These are phyloP conservation scores for Pseudozyma flocculosa DNA, from an alignment of 1,284 basidiomycete genomes.

Conservation along the genomic window DNA sequence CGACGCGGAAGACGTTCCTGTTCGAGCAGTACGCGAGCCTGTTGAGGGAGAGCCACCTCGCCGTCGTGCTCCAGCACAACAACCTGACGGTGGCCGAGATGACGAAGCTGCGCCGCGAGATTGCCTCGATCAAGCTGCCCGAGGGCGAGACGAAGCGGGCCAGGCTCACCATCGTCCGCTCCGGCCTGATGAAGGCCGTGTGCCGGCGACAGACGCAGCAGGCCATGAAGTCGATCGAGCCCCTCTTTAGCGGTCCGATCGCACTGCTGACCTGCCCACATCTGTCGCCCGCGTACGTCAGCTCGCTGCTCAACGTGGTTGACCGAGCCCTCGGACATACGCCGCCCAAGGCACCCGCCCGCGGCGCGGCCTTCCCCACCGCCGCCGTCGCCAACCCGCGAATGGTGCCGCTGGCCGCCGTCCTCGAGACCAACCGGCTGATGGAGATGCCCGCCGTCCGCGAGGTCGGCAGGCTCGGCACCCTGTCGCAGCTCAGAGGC, in stretches of 20 bases:
- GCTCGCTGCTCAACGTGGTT: slow-evolving; percentile 38
- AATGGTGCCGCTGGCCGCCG: slow-evolving; percentile 41
- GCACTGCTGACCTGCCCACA: slow-evolving; percentile 45
- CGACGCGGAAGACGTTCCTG: slow-evolving; percentile 43
- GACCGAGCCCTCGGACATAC: slow-evolving; percentile 39
- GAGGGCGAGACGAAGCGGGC: slow-evolving; percentile 18
- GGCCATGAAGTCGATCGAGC: slow-evolving; percentile 18
- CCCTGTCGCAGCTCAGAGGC: slow-evolving; percentile 37
- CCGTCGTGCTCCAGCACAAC: slow-evolving; percentile 47
- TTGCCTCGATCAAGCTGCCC: slow-evolving; percentile 36
- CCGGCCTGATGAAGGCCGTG: slow-evolving; percentile 35
- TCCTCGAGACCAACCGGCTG: slow-evolving; percentile 39
- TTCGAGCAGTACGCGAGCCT: slow-evolving; percentile 43
- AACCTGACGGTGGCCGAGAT: slow-evolving; percentile 46
- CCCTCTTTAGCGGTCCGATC: slow-evolving; percentile 42
- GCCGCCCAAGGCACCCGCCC: slow-evolving; percentile 18
- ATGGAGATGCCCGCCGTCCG: slow-evolving; percentile 40
- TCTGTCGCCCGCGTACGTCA: slow-evolving; percentile 43
- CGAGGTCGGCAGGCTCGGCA: slow-evolving; percentile 40
- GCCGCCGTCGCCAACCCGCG: slow-evolving; percentile 35
- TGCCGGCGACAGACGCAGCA: slow-evolving; percentile 10
- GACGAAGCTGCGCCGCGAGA: slow-evolving; percentile 34
- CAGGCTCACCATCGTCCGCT: slow-evolving; percentile 34
- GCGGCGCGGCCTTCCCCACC: slow-evolving; percentile 7
- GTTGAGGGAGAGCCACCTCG: slow-evolving; percentile 32